These are phyloP conservation scores for Paecilomyces formosus DNA, from an alignment of 2,329 filamentous ascomycete genomes.

Conservation along the genomic window DNA sequence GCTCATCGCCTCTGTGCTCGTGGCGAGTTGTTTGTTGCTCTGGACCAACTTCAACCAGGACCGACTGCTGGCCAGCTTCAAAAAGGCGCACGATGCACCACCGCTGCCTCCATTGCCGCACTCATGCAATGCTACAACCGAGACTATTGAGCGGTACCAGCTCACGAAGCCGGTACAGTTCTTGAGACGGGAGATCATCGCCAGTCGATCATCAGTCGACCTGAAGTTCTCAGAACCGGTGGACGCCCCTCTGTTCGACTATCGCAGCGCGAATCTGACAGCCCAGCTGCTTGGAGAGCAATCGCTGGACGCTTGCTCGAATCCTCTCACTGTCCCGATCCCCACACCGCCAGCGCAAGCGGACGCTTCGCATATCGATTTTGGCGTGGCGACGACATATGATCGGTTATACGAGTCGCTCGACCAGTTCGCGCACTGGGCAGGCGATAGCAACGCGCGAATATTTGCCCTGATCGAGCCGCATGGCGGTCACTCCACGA, in stretches of 20 bases:
- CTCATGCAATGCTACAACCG: not conserved
- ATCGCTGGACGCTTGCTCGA: constrained; percentile 24
- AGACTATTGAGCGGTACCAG: not conserved
- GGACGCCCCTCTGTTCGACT: constrained; percentile 6
- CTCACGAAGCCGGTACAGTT: not conserved
- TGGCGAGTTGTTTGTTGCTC: not conserved
- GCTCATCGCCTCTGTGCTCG: not conserved
- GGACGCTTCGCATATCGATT: constrained; percentile 46
- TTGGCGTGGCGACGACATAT: constrained; percentile 51
- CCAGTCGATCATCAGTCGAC: constrained; percentile 3
- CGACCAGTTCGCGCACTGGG: constrained; percentile 49
- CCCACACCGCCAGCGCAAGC: constrained; percentile 35
- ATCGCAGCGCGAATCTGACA: not conserved
- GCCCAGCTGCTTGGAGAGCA: constrained; percentile 3
- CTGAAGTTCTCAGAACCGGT: constrained; percentile 1
- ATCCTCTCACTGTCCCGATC: constrained; percentile 43
- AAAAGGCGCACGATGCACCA: not conserved
- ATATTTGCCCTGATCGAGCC: constrained; percentile 48
- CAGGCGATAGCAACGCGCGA: constrained; percentile 43
- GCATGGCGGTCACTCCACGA: constrained; percentile 19
- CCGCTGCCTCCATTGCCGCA: not conserved
- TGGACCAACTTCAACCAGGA: not conserved
- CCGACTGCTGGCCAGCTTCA: not conserved
- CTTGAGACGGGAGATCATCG: not conserved
- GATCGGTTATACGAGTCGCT: constrained; percentile 46